Evolutionary conservation across 257 asterid genomes (phyloP).

Genomic region (Solanum corneliomulleri): DNA sequence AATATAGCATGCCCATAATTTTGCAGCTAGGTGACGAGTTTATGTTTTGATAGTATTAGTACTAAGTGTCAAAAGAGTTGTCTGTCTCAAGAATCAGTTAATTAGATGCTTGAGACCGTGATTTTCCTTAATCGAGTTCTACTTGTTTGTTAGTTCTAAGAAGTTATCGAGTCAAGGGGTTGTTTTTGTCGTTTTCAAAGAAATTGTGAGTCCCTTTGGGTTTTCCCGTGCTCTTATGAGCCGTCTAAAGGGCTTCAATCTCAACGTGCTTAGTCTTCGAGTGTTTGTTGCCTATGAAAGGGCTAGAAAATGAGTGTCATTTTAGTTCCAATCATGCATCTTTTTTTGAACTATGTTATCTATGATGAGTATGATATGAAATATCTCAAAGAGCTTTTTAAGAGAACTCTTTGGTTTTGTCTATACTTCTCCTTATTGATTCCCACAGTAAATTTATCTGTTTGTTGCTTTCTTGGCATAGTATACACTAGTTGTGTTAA

Average conservation of each 20-base stretch:
- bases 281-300: not conserved
- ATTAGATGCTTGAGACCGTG: slow-evolving; percentile 13
- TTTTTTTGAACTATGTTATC: not conserved
- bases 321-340: not conserved
- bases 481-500: not conserved
- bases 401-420: not conserved
- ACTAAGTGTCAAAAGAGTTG: slow-evolving; percentile 5
- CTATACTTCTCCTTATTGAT: not conserved
- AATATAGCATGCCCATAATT: slow-evolving; percentile 76
- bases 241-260: slow-evolving; percentile 32
- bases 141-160: not conserved
- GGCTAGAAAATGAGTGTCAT: not conserved
- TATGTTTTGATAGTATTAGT: not conserved
- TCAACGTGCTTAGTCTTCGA: not conserved
- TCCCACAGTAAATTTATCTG: not conserved
- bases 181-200: not conserved
- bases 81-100: slow-evolving; percentile 3
- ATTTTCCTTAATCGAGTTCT: slow-evolving; percentile 5
- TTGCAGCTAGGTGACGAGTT: slow-evolving; percentile 33
- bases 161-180: slow-evolving; percentile 2
- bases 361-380: not conserved
- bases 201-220: slow-evolving; percentile 19
- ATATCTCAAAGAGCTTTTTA: not conserved
- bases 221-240: slow-evolving; percentile 62
- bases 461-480: not conserved